A percentile compares a stretch with the other conserved stretches of the same genome.
phyloP scores from a whole-genome alignment of 2,329 filamentous ascomycete genomes.

The Macrophomina tecta region DNA sequence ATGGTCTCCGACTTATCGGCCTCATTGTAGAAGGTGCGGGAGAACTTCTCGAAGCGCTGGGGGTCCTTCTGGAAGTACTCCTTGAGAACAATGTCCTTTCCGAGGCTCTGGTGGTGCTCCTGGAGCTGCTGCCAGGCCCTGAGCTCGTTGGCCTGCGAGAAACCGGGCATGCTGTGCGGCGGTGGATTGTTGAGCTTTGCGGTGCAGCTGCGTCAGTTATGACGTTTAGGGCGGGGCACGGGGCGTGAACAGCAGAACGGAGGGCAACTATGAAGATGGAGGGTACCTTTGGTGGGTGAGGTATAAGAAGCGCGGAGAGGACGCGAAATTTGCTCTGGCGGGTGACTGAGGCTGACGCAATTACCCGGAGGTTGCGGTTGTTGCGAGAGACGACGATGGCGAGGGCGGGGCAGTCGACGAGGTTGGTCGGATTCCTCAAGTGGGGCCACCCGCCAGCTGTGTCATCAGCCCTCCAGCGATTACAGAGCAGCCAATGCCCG shows the following conservation, averaged over 20 bases:
- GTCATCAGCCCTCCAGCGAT: slow-evolving; percentile 23
- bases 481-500: slow-evolving; percentile 7
- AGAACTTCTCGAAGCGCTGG: slow-evolving; percentile 87
- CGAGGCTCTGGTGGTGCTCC: slow-evolving; percentile 83
- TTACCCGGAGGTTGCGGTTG: slow-evolving; percentile 18
- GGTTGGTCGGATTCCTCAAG: slow-evolving; percentile 15
- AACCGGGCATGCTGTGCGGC: slow-evolving; percentile 57
- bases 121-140: slow-evolving; percentile 89
- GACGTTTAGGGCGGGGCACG: slow-evolving; percentile 22
- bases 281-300: slow-evolving; percentile 3
- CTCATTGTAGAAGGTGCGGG: slow-evolving; percentile 78
- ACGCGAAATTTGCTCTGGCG: not conserved
- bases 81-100: slow-evolving; percentile 90
- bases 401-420: slow-evolving; percentile 15
- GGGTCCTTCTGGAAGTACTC: slow-evolving; percentile 90
- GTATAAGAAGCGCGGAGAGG: not conserved
- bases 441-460: slow-evolving; percentile 15
- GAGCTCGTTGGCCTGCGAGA: slow-evolving; percentile 86
- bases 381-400: not conserved
- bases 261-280: slow-evolving; percentile 2
- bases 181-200: slow-evolving; percentile 18
- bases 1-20: slow-evolving; percentile 85
- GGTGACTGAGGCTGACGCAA: slow-evolving; percentile 13
- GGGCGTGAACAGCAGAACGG: not conserved
- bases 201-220: slow-evolving; percentile 24